Evolutionary conservation across 108 stramenopile genomes (phyloP).

Genomic region (Schizochytrium sp.): DNA sequence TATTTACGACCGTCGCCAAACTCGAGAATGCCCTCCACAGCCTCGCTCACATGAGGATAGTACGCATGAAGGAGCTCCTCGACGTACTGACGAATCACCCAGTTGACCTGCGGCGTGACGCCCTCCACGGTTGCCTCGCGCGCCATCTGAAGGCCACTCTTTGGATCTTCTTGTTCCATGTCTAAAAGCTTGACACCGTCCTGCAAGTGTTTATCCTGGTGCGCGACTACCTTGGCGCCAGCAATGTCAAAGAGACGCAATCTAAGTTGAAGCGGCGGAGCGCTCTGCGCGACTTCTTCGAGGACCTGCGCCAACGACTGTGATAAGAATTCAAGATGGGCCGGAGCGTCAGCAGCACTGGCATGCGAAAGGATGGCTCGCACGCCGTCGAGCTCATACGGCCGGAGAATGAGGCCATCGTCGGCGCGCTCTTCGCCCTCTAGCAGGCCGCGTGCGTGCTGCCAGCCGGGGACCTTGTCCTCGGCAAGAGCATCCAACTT

Average conservation of each 20-base stretch:
- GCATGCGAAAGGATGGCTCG: neutral
- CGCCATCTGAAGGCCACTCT: neutral
- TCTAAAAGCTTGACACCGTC: neutral
- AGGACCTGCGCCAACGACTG: neutral
- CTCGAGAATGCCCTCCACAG: neutral
- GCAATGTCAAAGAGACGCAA: neutral
- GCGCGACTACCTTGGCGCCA: neutral
- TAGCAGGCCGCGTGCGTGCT: neutral
- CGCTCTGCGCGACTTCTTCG: neutral
- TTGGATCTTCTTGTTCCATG: neutral
- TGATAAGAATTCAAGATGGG: neutral
- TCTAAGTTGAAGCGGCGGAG: too few relatives aligned
- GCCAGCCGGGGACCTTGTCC: neutral
- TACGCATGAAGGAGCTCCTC: neutral
- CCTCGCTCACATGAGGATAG: neutral
- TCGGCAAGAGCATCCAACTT: neutral
- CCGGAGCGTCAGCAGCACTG: neutral
- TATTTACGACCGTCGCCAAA: neutral
- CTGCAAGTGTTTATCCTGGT: neutral
- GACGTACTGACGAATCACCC: neutral
- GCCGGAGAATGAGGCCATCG: neutral
- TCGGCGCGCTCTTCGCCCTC: neutral
- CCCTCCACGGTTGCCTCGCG: neutral
- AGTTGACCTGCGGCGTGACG: neutral
- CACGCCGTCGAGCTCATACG: neutral